Evolutionary conservation across 1,284 basidiomycete genomes (phyloP), one percentile per base, ranked within the genome.

Genomic region (Stygiomarasmius scandens): DNA sequence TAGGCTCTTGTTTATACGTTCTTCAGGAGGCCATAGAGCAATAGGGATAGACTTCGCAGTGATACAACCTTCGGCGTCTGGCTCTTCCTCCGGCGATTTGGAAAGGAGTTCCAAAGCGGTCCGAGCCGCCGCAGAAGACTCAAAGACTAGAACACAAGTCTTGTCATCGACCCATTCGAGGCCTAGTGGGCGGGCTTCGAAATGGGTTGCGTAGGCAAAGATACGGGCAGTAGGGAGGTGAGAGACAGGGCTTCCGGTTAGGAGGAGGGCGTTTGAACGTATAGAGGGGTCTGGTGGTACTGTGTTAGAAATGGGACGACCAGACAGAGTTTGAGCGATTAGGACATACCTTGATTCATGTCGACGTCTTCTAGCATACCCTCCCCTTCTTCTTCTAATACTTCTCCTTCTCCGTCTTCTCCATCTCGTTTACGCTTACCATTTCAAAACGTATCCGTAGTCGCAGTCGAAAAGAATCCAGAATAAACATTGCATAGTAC

Each of bases 131-230:
- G 70, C 62, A 52, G 78, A 83, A 23, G 83, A 71, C 11, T 80
- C 71, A 66, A 90, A 93, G 49, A 93, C 86, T 55, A 92, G 74
- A 4, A 93, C 79, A 64, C 89, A 92, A 25, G 87, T 89, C 25
- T 75, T 85, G 72, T 93, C 90, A 67, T 91, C 84, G 9, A 93
- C 78, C 90, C 90, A 92, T 69, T 92, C 89, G 9, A 90, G 73
- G 1, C 79, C 86, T 58, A 90, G 78, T 0, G 90, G 90, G 23
- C 81, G 77, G 0, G 82, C 78, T 49, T 87, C 84, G 65, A 87
- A 90, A 63, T 91, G 84, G 1, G 84, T 86, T 23, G 85, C 85
- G 63, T 92, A 93, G 0, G 86, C 90, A 66, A 92, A 92, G 55
- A 91, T 77, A 52, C 84, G 80, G 3, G 80, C 75, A 3, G 90